Conservation (phyloP, 1,284 basidiomycete genomes). For the Hemileia vastatrix region DNA sequence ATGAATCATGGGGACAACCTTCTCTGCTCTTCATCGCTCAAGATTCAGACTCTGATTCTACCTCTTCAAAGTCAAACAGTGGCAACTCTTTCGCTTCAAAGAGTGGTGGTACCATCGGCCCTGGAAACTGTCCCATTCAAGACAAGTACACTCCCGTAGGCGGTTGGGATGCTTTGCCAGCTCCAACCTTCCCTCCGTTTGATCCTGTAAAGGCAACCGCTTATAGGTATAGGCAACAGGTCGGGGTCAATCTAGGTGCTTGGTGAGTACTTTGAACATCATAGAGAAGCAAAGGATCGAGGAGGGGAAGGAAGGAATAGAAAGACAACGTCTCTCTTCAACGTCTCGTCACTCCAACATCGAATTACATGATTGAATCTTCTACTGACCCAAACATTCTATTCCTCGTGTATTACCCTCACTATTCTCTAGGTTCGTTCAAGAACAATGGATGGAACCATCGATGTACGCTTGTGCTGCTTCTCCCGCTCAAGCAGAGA, state of each 20-base stretch:
- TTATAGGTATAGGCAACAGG: conserved; percentile 58
- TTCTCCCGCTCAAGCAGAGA: conserved; percentile 51
- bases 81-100: conserved; percentile 26
- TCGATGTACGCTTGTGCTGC: conserved; percentile 58
- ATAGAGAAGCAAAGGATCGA: not conserved
- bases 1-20: conserved; percentile 31
- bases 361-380: not conserved
- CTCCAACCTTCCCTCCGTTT: conserved; percentile 49
- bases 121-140: conserved; percentile 34
- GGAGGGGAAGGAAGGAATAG: not conserved
- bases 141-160: conserved; percentile 34
- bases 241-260: conserved; percentile 58
- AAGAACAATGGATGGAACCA: conserved; percentile 67
- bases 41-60: not conserved
- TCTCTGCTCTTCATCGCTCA: conserved; percentile 33
- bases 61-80: conserved; percentile 12
- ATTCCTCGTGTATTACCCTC: not conserved
- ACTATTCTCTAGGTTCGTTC: conserved; percentile 55
- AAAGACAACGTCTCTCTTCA: not conserved
- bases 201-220: conserved; percentile 50
- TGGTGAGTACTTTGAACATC: conserved; percentile 48
- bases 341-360: not conserved
- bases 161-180: conserved; percentile 30
- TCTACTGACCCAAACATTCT: conserved; percentile 1
- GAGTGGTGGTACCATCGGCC: conserved; percentile 28